Conservation (phyloP, 2,329 filamentous ascomycete genomes). For the Colletotrichum sp. region DNA sequence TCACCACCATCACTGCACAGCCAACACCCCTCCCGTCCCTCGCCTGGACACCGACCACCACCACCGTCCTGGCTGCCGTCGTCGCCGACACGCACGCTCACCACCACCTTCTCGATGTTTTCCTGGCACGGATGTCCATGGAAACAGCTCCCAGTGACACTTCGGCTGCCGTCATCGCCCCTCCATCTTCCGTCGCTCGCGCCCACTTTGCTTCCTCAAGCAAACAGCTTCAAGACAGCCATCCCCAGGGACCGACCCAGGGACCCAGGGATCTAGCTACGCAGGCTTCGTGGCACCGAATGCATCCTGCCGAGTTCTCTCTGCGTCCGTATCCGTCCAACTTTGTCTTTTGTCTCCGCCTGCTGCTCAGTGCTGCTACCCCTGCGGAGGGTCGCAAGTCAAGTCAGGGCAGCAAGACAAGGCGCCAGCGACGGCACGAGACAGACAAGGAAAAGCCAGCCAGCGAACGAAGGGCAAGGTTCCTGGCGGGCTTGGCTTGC, state of each 20-base stretch:
- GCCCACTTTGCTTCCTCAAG: neutral
- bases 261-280: neutral
- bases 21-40: neutral
- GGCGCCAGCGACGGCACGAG: neutral
- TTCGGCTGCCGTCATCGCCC: neutral
- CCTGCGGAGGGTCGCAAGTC: neutral
- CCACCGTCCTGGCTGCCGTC: neutral
- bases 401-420: neutral
- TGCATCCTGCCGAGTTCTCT: conserved; percentile 7
- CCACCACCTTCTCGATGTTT: neutral
- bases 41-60: neutral
- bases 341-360: neutral
- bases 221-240: neutral
- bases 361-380: neutral
- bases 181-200: neutral
- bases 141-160: neutral
- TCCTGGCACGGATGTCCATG: conserved; percentile 15
- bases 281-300: conserved; percentile 6
- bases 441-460: neutral
- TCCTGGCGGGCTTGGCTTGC: neutral
- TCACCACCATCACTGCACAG: neutral
- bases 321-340: conserved; percentile 14
- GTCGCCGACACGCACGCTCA: neutral
- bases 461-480: neutral
- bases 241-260: neutral